Evolutionary conservation across 768 basidiomycete genomes (phyloP), one percentile per base, ranked within the genome.

Genomic region (Kwoniella mangroviensis): DNA sequence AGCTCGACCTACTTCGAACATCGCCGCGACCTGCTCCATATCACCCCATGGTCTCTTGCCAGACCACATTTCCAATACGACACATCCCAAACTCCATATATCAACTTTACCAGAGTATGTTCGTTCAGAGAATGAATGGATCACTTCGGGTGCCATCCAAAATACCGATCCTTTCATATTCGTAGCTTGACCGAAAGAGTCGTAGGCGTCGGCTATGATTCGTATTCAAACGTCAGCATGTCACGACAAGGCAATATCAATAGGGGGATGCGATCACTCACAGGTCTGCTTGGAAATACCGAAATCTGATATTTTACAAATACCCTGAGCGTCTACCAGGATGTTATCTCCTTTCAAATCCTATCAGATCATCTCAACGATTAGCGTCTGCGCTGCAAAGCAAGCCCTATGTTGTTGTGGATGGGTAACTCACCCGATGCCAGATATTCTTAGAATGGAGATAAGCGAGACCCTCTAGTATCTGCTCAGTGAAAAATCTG

Each of bases 261-360:
- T 34, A 26, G 41, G 51, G 15, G n/a, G 24, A 43, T 21, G 4
- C 26, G n/a, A 51, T 4, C 28, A 80, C 84, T 65, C 58, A 84
- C 85, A 75, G n/a, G 83, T 94, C 70, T 92, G 88, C 84, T 98
- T 98, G n/a, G 94, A 96, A 67, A 98, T 98, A 52, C 97, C 97
- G 79, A 83, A 83, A 60, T 98, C 95, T 2, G 94, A 95, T 62
- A 99, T 98, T 84, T 98, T 98, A 87, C 95, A 97, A 24, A 91
- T 85, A 0, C 97, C 97, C 15, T 89, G 87, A 79, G 89, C 90
- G 81, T 98, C 96, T 19, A 98, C 94, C 19, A 99, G 88, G 78
- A 99, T 97, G 79, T 98, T 99, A 84, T 99, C 97, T 15, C 94
- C 94, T 84, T 99, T 99, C 74, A 99, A 85, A 83, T 99, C 95